A percentile compares a stretch with the other conserved stretches of the same genome.
These are phyloP conservation scores for Boletus sp. DNA, from an alignment of 768 basidiomycete genomes.

Conservation along the genomic window DNA sequence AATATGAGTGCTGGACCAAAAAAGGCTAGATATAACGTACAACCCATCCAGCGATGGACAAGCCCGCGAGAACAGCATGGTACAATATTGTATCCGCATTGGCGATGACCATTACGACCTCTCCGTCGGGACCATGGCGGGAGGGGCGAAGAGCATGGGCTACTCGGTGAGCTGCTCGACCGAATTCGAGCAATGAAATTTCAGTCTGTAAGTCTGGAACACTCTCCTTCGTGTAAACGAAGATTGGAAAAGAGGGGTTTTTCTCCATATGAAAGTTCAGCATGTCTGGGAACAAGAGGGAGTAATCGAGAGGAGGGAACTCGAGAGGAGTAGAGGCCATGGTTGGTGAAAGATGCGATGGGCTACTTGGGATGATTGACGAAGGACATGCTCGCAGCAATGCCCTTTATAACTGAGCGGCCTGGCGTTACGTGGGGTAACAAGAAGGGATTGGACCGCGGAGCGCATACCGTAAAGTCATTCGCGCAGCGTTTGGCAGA, in stretches of 20 bases:
- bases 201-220: constrained; percentile 11
- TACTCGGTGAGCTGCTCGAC: constrained; percentile 30
- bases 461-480: too few species aligned
- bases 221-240: constrained; percentile 15
- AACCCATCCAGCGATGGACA: constrained; percentile 40
- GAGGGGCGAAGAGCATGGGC: constrained; percentile 41
- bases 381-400: not conserved
- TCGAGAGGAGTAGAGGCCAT: constrained; percentile 2
- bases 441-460: not conserved
- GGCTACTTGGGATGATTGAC: not conserved
- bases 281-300: constrained; percentile 25
- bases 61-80: constrained; percentile 33
- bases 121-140: constrained; percentile 20
- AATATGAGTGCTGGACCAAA: constrained; percentile 19
- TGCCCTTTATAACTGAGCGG: constrained; percentile 12
- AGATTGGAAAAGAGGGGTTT: constrained; percentile 26
- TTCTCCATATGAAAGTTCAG: constrained; percentile 24
- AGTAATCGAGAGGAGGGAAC: constrained; percentile 25
- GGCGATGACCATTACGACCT: constrained; percentile 25
- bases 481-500: too few species aligned
- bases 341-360: not conserved
- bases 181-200: constrained; percentile 29
- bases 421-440: not conserved
- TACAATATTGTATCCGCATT: constrained; percentile 36
- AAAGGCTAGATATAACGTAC: constrained; percentile 30